Evolutionary conservation across 164 flowering plant genomes (phyloP).

Genomic region (Chimonanthus salicifolius): DNA sequence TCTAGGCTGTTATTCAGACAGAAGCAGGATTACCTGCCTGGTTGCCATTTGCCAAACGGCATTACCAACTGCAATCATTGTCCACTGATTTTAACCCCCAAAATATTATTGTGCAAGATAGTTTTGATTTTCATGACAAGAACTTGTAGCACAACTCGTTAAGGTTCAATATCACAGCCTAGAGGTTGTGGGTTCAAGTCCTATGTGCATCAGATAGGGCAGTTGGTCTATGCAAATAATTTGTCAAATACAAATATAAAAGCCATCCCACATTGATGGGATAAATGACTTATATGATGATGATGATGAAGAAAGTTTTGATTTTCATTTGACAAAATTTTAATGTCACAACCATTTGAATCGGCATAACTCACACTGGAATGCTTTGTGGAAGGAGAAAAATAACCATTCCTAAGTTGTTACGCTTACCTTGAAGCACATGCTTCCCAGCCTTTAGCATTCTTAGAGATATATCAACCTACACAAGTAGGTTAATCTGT

Average conservation of each 20-base stretch:
- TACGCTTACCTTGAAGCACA: constrained; percentile 79
- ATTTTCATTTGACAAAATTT: not conserved
- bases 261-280: too few relatives aligned
- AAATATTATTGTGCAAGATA: not conserved
- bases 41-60: not conserved
- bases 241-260: too few relatives aligned
- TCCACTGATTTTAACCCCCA: not conserved
- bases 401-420: not conserved
- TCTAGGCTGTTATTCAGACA: not conserved
- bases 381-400: not conserved
- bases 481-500: constrained; percentile 16
- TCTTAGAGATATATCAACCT: constrained; percentile 85
- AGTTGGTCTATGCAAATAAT: too few relatives aligned
- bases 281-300: too few relatives aligned
- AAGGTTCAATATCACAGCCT: too few relatives aligned
- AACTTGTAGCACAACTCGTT: too few relatives aligned
- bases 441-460: constrained; percentile 89
- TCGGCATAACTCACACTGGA: not conserved
- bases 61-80: not conserved
- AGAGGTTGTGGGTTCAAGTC: too few relatives aligned
- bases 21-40: not conserved
- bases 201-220: too few relatives aligned
- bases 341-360: not conserved
- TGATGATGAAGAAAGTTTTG: too few relatives aligned
- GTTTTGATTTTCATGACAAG: too few relatives aligned